Evolutionary conservation across 805 yeast species (phyloP), one percentile per base, ranked within the genome.

Genomic region (Barnettozyma vustinii): DNA sequence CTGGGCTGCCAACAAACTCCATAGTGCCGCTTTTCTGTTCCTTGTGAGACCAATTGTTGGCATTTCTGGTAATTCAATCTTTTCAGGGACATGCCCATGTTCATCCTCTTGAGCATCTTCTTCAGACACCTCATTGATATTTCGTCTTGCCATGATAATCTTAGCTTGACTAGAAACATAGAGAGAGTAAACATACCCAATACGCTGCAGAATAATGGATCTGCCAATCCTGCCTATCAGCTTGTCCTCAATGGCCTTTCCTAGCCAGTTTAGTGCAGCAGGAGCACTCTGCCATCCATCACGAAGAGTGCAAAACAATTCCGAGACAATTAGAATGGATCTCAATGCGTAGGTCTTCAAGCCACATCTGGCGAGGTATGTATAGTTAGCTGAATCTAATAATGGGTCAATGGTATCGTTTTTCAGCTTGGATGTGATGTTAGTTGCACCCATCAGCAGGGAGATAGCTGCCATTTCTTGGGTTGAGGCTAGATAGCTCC

Each of bases 391-490:
- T 33, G 87, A 78, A 54, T 89, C 96, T 19, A 64, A 54, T 23
- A 75, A 48, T 3, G 80, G 79, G 47, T 72, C 73, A 26, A 75
- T 60, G 32, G 74, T 76, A 52, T 71, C 74, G 50, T 72, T 71
- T 12, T 69, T 68, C 58, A 68, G 59, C 48, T 69, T 70, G 2
- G 67, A 68, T 1, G 75, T 71, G 19, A 71, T 70, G 43, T 70
- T 68, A 37, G 63, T 67, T 18, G 70, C 73, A 12, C 71, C 90
- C 66, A 92, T 72, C 5, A 91, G 66, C 23, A 84, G 70, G 1
- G 95, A 80, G 1, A 83, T 71, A 0, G 91, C 86, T 56, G 87
- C 83, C 85, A 89, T 87, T 65, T 92, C 97, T 55, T 91, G 90
- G n/a, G 85, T 73, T 0, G 95, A 81, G 0, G 97, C 96, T 44